Conservation (phyloP, 306 rosid species). For the Rosa chinensis region DNA sequence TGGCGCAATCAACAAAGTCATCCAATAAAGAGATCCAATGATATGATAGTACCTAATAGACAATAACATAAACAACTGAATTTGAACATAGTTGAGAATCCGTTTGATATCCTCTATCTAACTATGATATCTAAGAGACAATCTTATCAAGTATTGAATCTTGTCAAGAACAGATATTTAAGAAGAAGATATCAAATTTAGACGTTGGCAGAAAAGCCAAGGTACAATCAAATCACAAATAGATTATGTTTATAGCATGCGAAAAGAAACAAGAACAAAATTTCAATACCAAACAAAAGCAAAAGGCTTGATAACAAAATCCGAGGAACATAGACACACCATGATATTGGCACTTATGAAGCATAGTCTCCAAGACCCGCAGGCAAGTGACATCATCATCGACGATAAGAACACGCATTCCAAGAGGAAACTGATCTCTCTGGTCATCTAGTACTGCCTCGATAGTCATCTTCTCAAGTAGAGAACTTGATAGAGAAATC, state of each 20-base stretch:
- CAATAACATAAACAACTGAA: neutral
- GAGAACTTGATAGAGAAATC: neutral
- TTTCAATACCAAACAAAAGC: slow-evolving; percentile 3
- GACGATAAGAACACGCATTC: slow-evolving; percentile 98
- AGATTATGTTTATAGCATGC: neutral
- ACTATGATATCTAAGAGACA: neutral
- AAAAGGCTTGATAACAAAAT: neutral
- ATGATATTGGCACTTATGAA: slow-evolving; percentile 85
- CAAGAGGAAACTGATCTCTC: slow-evolving; percentile 67
- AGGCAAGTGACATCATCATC: slow-evolving; percentile 94
- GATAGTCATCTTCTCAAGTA: slow-evolving; percentile 42
- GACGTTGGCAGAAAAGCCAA: neutral
- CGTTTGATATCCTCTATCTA: neutral
- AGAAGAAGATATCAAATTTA: neutral
- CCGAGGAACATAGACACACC: slow-evolving; percentile 47
- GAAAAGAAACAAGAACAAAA: neutral
- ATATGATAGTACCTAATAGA: neutral
- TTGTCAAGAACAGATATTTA: neutral
- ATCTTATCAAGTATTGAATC: neutral
- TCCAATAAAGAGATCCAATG: neutral
- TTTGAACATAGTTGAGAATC: slow-evolving; percentile 1
- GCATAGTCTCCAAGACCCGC: slow-evolving; percentile 66
- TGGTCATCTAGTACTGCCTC: slow-evolving; percentile 50
- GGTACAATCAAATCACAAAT: neutral
- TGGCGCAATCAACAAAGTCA: slow-evolving; percentile 7